A percentile compares a stretch with the other conserved stretches of the same genome.
Evolutionary conservation across 352 stramenopile species (phyloP).

Genomic region (Peronospora destructor): DNA sequence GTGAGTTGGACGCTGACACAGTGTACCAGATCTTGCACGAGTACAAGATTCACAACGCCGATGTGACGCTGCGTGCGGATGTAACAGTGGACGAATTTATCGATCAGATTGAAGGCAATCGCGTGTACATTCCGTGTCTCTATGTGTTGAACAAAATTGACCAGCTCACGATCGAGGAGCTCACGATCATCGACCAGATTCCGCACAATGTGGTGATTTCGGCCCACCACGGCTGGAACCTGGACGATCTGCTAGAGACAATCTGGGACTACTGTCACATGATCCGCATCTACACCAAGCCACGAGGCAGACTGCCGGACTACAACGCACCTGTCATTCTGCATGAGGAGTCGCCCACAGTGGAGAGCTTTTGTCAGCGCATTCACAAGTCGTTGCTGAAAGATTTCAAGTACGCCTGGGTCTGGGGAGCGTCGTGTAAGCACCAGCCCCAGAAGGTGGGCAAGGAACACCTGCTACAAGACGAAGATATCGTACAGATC

Average conservation of each 20-base stretch:
- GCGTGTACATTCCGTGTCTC: slow-evolving; percentile 96
- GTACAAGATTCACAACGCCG: slow-evolving; percentile 97
- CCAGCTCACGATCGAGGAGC: slow-evolving; percentile 96
- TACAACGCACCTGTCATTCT: slow-evolving; percentile 97
- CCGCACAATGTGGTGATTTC: slow-evolving; percentile 98
- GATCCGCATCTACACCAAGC: slow-evolving; percentile 99
- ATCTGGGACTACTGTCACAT: slow-evolving; percentile 98
- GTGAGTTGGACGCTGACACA: slow-evolving; percentile 91
- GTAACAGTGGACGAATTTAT: slow-evolving; percentile 98
- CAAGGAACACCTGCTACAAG: slow-evolving; percentile 94
- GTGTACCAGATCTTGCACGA: slow-evolving; percentile 94
- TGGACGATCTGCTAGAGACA: slow-evolving; percentile 93
- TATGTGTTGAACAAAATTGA: slow-evolving; percentile 99
- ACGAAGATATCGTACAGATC: slow-evolving; percentile 99
- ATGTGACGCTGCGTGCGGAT: slow-evolving; percentile 94
- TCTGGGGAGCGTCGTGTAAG: slow-evolving; percentile 96
- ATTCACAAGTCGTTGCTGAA: slow-evolving; percentile 88
- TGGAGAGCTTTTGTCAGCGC: slow-evolving; percentile 95
- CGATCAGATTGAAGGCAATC: slow-evolving; percentile 98
- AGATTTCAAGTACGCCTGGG: slow-evolving; percentile 93
- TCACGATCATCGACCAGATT: slow-evolving; percentile 98
- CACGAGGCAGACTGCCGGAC: slow-evolving; percentile 91
- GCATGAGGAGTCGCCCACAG: slow-evolving; percentile 89
- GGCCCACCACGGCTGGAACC: slow-evolving; percentile 96
- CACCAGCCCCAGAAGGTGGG: slow-evolving; percentile 98